Conservation (phyloP, 2,329 filamentous ascomycete species). For the Calonectria henricotiae region DNA sequence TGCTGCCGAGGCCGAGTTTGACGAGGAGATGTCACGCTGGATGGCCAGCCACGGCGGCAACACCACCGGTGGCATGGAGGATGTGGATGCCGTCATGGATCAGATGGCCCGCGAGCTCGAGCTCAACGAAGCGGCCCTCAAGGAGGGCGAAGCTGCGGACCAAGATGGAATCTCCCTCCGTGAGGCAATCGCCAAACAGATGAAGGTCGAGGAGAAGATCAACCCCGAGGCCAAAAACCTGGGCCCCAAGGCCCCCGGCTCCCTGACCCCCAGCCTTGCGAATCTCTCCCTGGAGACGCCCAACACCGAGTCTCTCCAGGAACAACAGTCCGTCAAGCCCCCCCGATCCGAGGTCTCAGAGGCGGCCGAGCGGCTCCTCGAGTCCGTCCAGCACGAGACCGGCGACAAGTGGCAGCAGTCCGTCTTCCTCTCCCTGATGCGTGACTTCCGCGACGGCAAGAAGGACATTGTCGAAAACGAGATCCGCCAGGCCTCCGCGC, state of each 20-base stretch:
- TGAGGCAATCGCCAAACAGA: background rate
- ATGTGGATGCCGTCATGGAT: conserved; percentile 64
- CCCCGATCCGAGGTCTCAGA: conserved; percentile 61
- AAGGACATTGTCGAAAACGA: conserved; percentile 64
- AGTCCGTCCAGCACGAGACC: conserved; percentile 63
- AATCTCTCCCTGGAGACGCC: conserved; percentile 46
- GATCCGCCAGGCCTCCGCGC: conserved; percentile 56
- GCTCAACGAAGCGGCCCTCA: conserved; percentile 55
- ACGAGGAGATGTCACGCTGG: conserved; percentile 62
- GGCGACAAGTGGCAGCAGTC: conserved; percentile 67
- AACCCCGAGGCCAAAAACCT: no score
- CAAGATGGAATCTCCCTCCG: conserved; percentile 1
- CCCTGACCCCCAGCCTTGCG: no score
- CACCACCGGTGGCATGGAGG: conserved; percentile 55
- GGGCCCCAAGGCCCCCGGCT: no score
- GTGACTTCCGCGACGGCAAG: conserved; percentile 63
- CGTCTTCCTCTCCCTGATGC: conserved; percentile 64
- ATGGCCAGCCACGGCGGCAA: conserved; percentile 57
- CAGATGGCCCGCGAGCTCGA: conserved; percentile 62
- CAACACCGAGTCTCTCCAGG: conserved; percentile 39
- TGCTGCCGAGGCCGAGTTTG: conserved; percentile 57
- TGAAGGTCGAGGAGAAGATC: background rate
- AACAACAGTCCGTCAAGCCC: conserved; percentile 43
- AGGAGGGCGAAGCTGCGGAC: conserved; percentile 43
- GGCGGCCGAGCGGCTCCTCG: conserved; percentile 62